Base-by-base conservation (phyloP, 352 stramenopile genomes). In the Phytopythium mirpurense region DNA sequence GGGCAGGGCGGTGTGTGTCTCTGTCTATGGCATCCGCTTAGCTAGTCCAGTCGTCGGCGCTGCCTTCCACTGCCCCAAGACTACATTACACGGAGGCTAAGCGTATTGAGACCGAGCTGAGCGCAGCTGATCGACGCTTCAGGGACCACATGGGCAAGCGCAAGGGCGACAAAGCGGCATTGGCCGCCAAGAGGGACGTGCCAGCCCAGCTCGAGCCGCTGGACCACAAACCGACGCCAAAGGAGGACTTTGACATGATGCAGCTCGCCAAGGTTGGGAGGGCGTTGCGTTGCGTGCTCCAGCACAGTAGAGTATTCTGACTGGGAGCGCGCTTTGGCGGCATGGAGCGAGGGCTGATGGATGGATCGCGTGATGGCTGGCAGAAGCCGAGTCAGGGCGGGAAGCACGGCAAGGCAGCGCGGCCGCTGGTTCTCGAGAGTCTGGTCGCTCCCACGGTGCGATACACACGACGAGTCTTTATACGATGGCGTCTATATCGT, bases 381-480 rank as follows among this genome's bases (percentile, higher is more conserved):
- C 50, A 83, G 63, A 75, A 74, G 54, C 63, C 63, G 10, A 74
- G 56, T 34, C 65, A 81, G 50, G 63, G 57, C 27, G 64, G 68
- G 59, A 86, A 88, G 51, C 65, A 86, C 27, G 53, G 63, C 51
- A 85, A 85, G 57, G 1, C 23, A 5, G 49, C 70, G 8, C 54
- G 76, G 5, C 74, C 76, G 12, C 59, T 83, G n/a, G 45, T 83
- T 4, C 74, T 90, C 21, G 72, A 88, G 61, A 86, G 74, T 34
- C 58, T 88, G 27, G 52, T 60, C 23, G 54, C 65, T 32, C 56
- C 68, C 23, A 67, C 65, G 60, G 65, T 75, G 64, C 54, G 51
- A 38, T 29, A 5, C 0, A 5, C 10, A 16, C 11, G 21, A 27
- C n/a, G 32, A 31, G 40, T 9, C 9, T 8, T 0, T 3, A 18